Evolutionary conservation across 176 grass and related monocot genomes (phyloP).

Genomic region (Thalia dealbata): DNA sequence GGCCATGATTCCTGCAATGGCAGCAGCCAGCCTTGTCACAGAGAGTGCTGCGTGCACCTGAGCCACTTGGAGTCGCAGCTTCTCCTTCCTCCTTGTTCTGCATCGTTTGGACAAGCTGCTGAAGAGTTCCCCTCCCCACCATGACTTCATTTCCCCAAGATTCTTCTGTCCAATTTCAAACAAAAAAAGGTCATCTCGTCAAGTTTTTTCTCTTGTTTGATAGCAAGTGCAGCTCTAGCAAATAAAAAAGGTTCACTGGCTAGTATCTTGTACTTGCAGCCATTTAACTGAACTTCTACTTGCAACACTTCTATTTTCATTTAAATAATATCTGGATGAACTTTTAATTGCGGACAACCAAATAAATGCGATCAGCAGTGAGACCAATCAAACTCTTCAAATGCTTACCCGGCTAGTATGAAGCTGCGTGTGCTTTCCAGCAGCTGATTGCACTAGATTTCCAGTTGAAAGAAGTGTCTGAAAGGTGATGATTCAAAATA

Average conservation of each 20-base stretch:
- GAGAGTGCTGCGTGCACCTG: slow-evolving; percentile 70
- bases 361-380: no score
- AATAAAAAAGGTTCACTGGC: no score
- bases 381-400: no score
- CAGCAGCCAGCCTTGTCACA: slow-evolving; percentile 66
- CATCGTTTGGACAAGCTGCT: slow-evolving; percentile 38
- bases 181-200: not conserved
- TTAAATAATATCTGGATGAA: no score
- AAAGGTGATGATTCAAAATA: no score
- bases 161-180: slow-evolving; percentile 29
- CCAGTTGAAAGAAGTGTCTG: not conserved
- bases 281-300: no score
- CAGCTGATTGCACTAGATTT: not conserved
- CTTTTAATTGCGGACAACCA: no score
- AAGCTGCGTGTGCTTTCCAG: not conserved
- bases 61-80: slow-evolving; percentile 51
- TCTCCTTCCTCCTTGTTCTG: slow-evolving; percentile 43
- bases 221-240: not conserved
- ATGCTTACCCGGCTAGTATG: not conserved
- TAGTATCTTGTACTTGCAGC: no score
- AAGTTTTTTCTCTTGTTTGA: not conserved
- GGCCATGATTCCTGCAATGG: slow-evolving; percentile 46
- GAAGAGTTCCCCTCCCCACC: slow-evolving; percentile 43
- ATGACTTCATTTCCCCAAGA: slow-evolving; percentile 33
- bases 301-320: no score